Evolutionary conservation across 2,329 filamentous ascomycete species (phyloP), one percentile per base, ranked within the genome.

Genomic region (Lasiodiplodia gonubiensis): DNA sequence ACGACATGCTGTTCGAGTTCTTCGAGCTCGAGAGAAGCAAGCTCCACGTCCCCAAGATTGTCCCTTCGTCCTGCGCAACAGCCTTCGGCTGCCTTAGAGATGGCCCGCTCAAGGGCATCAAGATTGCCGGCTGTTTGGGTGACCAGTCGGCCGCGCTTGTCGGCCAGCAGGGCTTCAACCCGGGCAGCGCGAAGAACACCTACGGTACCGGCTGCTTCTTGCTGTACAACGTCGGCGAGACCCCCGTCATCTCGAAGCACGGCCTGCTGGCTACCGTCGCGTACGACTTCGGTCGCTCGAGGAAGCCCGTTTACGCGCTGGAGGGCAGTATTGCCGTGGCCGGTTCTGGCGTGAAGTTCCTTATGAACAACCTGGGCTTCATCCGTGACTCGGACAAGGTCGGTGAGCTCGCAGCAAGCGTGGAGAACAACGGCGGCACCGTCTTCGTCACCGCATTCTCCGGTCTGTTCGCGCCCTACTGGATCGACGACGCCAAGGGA

Each of bases 151-250:
- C 92, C 65, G 93, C 93, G 18, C 82, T 97, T 61, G 92, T 97
- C 23, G 93, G 93, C 55, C 92, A 96, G 78, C 91, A 91, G 76
- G 93, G 91, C 16, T 97, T 97, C 80, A 86, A 84, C 3, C 89
- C 92, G 0, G 93, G 93, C 63, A 87, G 89, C 72, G 93, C 92
- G 53, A 97, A 97, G 84, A 96, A 95, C 79, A 97, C 93, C 0
- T 96, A 96, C 76, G 93, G 93, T 48, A 97, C 93, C 0, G 93
- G 93, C 51, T 95, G 92, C 77, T 97, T 97, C 83, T 82, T 97
- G 71, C 86, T 97, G 4, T 96, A 95, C 82, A 96, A 97, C 74
- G 91, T 96, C 39, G 93, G 93, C 64, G 86, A 89, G 49, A 89
- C 93, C 78, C 93, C 93, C 7, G 92, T 97, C 65, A 90, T 97